A percentile compares a stretch with the other conserved stretches of the same genome.
Evolutionary conservation across 2,329 filamentous ascomycete species (phyloP).

Genomic region (Septoria petroselini): DNA sequence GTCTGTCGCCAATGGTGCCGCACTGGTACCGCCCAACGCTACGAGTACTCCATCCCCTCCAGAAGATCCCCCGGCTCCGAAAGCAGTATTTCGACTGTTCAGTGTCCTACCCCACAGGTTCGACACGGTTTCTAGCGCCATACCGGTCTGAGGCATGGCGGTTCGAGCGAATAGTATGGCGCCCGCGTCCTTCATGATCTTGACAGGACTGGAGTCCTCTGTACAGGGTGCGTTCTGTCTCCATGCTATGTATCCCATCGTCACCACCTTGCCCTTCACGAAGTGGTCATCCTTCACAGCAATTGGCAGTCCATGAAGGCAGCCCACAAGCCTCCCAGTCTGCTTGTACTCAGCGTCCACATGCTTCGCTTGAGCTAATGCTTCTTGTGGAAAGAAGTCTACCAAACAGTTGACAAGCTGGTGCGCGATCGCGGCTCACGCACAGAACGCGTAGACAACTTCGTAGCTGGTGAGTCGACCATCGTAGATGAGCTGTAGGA

Average conservation of each 20-base stretch:
- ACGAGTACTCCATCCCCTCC: constrained; percentile 52
- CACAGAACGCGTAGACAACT: constrained; percentile 9
- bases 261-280: constrained; percentile 10
- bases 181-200: constrained; percentile 9
- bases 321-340: constrained; percentile 1
- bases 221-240: background rate
- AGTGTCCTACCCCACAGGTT: constrained; percentile 10
- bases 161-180: constrained; percentile 12
- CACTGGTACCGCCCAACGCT: constrained; percentile 44
- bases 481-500: constrained; percentile 3
- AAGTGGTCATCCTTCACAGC: constrained; percentile 9
- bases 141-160: constrained; percentile 12
- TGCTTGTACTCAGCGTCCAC: constrained; percentile 1
- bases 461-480: constrained; percentile 4
- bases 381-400: constrained; percentile 12
- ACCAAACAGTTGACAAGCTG: constrained; percentile 14
- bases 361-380: constrained; percentile 1
- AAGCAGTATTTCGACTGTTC: constrained; percentile 39
- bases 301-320: constrained; percentile 6
- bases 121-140: constrained; percentile 10
- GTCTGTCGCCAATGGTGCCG: constrained; percentile 49
- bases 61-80: constrained; percentile 49
- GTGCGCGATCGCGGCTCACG: constrained; percentile 8
- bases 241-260: constrained; percentile 8
- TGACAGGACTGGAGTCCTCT: constrained; percentile 6